A percentile compares a stretch with the other conserved stretches of the same genome.
Conservation (phyloP, 2,329 filamentous ascomycete species). For the Microascus cirrosus region DNA sequence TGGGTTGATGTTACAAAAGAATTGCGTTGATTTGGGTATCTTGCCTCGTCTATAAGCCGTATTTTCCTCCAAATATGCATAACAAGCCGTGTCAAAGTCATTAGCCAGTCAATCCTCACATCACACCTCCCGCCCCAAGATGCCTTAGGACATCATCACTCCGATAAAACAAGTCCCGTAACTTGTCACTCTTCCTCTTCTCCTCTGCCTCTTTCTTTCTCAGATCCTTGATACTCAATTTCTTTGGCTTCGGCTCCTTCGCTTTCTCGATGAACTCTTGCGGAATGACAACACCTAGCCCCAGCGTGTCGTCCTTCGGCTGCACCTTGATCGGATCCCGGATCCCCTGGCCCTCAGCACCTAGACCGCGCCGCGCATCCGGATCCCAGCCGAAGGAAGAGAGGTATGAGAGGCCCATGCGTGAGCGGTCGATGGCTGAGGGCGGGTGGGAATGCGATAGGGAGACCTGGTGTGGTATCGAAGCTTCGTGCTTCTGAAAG, state of each 20-base stretch:
- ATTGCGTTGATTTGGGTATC: not conserved
- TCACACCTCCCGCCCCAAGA: conserved; percentile 33
- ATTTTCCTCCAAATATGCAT: not conserved
- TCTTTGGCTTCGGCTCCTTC: conserved; percentile 29
- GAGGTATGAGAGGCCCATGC: conserved; percentile 59
- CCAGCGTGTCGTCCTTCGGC: conserved; percentile 63
- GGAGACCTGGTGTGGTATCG: conserved; percentile 60
- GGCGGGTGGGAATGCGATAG: conserved; percentile 60
- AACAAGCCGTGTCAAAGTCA: not conserved
- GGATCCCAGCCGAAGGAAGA: conserved; percentile 64
- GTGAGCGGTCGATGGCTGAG: conserved; percentile 56
- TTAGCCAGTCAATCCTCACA: not conserved
- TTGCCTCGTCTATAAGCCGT: not conserved
- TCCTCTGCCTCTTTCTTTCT: conserved; percentile 50
- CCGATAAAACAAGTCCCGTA: conserved; percentile 63
- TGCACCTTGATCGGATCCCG: conserved; percentile 63
- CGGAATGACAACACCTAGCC: conserved; percentile 48
- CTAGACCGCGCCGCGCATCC: conserved; percentile 61
- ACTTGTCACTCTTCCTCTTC: conserved; percentile 47
- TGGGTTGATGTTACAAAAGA: not conserved
- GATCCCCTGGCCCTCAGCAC: conserved; percentile 59
- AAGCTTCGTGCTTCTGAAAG: conserved; percentile 39
- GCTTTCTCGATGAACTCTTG: conserved; percentile 27
- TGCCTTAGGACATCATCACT: conserved; percentile 69
- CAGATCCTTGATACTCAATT: conserved; percentile 60